These are phyloP conservation scores for Polygonum maritimum DNA, from an alignment of 148 eudicot genomes.

Conservation along the genomic window DNA sequence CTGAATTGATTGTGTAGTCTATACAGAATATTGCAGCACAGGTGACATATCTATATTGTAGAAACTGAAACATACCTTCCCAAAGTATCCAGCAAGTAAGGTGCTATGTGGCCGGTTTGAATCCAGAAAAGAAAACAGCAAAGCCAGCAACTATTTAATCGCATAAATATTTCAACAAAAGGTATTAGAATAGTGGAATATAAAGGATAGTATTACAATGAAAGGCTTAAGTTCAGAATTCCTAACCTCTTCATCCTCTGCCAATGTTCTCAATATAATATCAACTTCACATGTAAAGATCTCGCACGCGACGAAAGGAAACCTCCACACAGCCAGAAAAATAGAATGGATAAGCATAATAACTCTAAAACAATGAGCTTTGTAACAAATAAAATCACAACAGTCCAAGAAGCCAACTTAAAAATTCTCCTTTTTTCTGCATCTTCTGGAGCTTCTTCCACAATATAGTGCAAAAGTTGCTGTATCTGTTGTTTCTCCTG, in stretches of 20 bases:
- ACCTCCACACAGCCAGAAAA: conserved; percentile 30
- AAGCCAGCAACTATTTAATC: conserved; percentile 57
- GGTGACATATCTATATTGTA: neutral
- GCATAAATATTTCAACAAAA: neutral
- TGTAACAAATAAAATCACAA: neutral
- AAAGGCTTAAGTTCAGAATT: conserved; percentile 9
- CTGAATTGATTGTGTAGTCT: neutral
- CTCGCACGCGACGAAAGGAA: conserved; percentile 91
- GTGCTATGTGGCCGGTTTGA: conserved; percentile 68
- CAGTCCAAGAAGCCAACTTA: conserved; percentile 41
- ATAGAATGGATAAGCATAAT: conserved; percentile 1
- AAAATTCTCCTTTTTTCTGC: conserved; percentile 65
- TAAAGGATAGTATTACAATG: conserved; percentile 5
- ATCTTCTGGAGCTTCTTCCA: conserved; percentile 85
- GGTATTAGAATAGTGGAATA: neutral
- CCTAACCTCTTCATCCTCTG: conserved; percentile 88
- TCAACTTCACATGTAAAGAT: conserved; percentile 96
- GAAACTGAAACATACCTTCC: conserved; percentile 50
- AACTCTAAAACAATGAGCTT: neutral
- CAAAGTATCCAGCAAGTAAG: conserved; percentile 82
- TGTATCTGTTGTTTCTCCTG: conserved; percentile 67
- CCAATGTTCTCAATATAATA: conserved; percentile 78
- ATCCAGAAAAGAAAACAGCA: conserved; percentile 78
- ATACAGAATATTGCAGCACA: neutral
- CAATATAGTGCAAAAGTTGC: conserved; percentile 67